A percentile compares a stretch with the other conserved stretches of the same genome.
Evolutionary conservation across 768 basidiomycete species (phyloP).

Genomic region (Psilocybe cyanescens): DNA sequence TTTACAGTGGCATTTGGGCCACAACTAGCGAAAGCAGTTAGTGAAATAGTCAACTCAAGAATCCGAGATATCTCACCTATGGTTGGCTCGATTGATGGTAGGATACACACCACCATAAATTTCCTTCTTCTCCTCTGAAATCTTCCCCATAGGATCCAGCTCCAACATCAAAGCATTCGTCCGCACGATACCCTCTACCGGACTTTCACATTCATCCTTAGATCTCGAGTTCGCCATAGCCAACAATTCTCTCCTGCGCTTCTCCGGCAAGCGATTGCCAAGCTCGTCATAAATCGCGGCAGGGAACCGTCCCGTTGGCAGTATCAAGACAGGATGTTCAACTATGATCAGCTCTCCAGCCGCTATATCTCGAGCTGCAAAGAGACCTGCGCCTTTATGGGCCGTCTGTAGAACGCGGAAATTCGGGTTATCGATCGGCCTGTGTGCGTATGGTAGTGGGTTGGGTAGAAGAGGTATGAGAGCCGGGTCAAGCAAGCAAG

Average conservation of each 20-base stretch:
- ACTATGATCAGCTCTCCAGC: slow-evolving; percentile 36
- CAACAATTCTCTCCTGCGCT: slow-evolving; percentile 29
- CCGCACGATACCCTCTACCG: slow-evolving; percentile 44
- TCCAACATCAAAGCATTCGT: slow-evolving; percentile 47
- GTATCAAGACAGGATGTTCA: slow-evolving; percentile 45
- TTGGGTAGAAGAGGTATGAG: slow-evolving; percentile 23
- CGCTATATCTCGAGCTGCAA: slow-evolving; percentile 35
- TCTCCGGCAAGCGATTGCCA: slow-evolving; percentile 29
- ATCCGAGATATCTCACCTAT: slow-evolving; percentile 33
- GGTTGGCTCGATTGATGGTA: slow-evolving; percentile 46
- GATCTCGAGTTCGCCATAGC: slow-evolving; percentile 35
- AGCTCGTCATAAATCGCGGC: slow-evolving; percentile 33
- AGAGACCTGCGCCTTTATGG: slow-evolving; percentile 39
- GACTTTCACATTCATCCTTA: slow-evolving; percentile 33
- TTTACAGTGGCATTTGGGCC: slow-evolving; percentile 46
- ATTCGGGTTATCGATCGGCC: not conserved
- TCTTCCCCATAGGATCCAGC: slow-evolving; percentile 30
- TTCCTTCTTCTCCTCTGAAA: slow-evolving; percentile 20
- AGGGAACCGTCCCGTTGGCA: slow-evolving; percentile 34
- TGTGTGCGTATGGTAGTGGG: slow-evolving; percentile 14
- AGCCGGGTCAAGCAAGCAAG: slow-evolving; percentile 22
- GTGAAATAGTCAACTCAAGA: not conserved
- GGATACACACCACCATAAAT: slow-evolving; percentile 48
- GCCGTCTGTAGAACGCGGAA: slow-evolving; percentile 21
- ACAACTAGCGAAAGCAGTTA: slow-evolving; percentile 32